Evolutionary conservation across 2,329 filamentous ascomycete species (phyloP), one percentile per base, ranked within the genome.

Genomic region (Didymella arachidicola): DNA sequence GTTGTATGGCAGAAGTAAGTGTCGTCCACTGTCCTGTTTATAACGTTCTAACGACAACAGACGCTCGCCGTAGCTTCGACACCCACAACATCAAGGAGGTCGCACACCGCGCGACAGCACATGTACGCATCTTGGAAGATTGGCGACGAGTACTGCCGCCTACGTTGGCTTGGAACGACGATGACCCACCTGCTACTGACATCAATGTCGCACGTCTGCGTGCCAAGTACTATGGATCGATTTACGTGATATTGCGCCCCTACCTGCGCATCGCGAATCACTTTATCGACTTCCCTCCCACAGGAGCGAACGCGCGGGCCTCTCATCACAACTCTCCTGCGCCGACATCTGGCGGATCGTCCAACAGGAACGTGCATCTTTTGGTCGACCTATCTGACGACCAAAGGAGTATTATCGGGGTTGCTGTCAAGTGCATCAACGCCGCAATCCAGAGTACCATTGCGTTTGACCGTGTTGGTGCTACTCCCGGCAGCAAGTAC

Each of bases 191-290:
- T 1, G 86, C 93, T 0, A 76, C 72, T 0, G 88, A 97, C 47
- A 93, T 98, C 59, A 87, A 97, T 16, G 83, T 87, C 12, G 94
- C 94, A 30, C 87, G 95, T 22, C 82, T 98, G 61, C 88, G 94
- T 41, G 95, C 91, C 14, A 98, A 99, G 76, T 98, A 95, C 77
- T 98, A 94, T 82, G 95, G 95, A 19, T 93, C 92, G 0, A 86
- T 90, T 64, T 93, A 96, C 62, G 93, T 98, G 72, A 93, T 94
- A 26, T 90, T 95, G 73, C 86, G 95, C 25, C 92, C 91, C 0
- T 92, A 94, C 59, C 77, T 89, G 19, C 84, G 86, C 65, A 82
- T 86, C 54, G 84, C 83, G 2, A 80, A 88, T 2, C 84, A 87
- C 61, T 79, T 80, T 51, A 78, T 80, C 63, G 72, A 77, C 49